These are phyloP conservation scores for Creolimax fragrantissima DNA, from an alignment of 78 protist genomes.

Conservation along the genomic window DNA sequence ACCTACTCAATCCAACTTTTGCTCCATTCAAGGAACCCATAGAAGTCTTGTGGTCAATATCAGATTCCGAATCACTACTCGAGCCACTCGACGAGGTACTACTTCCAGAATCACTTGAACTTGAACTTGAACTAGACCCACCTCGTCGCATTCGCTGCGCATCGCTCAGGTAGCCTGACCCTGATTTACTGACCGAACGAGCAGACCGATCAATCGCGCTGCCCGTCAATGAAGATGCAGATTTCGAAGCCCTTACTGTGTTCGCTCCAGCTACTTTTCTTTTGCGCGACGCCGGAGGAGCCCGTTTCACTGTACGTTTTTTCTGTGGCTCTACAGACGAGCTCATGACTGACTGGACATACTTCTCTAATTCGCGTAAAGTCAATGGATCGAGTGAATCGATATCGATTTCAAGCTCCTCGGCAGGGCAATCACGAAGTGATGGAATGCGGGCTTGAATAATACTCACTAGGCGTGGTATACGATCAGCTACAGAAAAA, in stretches of 20 bases:
- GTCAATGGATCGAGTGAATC: background rate
- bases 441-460: background rate
- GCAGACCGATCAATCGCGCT: too few relatives aligned
- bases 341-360: background rate
- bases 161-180: background rate
- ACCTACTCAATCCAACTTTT: too few relatives aligned
- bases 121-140: background rate
- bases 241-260: too few relatives aligned
- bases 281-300: too few relatives aligned
- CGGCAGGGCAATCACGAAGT: background rate
- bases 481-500: background rate
- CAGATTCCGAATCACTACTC: background rate
- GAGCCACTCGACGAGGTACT: background rate
- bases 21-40: too few relatives aligned
- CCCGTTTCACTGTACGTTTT: background rate
- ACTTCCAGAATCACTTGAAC: background rate
- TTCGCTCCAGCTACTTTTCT: too few relatives aligned
- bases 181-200: background rate
- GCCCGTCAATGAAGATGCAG: too few relatives aligned
- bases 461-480: background rate
- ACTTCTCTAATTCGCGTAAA: background rate
- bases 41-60: background rate
- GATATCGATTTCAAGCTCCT: background rate
- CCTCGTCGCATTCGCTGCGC: background rate
- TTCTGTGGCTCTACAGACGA: background rate